Percentiles rank a stretch among this genome's conserved stretches.
Evolutionary conservation across 1,139 yeast genomes (phyloP).

Genomic region (Candida glucosophila): DNA sequence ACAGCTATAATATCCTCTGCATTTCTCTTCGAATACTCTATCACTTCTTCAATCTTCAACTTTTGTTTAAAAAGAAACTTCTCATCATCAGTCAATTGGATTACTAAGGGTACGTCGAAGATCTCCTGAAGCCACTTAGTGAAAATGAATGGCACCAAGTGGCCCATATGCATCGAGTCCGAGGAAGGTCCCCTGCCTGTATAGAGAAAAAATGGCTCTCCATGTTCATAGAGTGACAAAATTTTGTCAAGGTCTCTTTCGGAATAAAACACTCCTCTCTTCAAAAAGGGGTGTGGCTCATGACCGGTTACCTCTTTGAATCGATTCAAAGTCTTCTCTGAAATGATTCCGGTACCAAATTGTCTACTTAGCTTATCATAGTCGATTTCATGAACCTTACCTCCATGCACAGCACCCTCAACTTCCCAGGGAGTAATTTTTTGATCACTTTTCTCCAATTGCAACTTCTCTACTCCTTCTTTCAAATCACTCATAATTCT

Average conservation of each 20-base stretch:
- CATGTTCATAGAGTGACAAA: constrained; percentile 84
- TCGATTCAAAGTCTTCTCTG: constrained; percentile 62
- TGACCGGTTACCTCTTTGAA: constrained; percentile 81
- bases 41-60: constrained; percentile 82
- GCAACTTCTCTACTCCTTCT: constrained; percentile 18
- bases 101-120: constrained; percentile 91
- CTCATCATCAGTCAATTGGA: constrained; percentile 96
- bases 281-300: constrained; percentile 85
- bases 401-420: constrained; percentile 96
- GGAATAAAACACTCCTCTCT: constrained; percentile 88
- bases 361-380: constrained; percentile 78
- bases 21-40: constrained; percentile 66
- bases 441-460: constrained; percentile 42
- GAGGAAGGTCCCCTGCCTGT: constrained; percentile 98
- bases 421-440: constrained; percentile 97
- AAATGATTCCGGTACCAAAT: constrained; percentile 78
- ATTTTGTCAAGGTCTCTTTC: constrained; percentile 81
- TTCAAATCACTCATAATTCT: constrained; percentile 6
- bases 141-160: constrained; percentile 90
- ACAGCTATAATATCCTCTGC: constrained; percentile 92
- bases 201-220: constrained; percentile 89
- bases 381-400: constrained; percentile 80
- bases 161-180: constrained; percentile 95
- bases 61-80: constrained; percentile 91
- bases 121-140: constrained; percentile 98